phyloP scores from a whole-genome alignment of 495 filamentous ascomycete genomes.

The Hypoxylon lenormandii region DNA sequence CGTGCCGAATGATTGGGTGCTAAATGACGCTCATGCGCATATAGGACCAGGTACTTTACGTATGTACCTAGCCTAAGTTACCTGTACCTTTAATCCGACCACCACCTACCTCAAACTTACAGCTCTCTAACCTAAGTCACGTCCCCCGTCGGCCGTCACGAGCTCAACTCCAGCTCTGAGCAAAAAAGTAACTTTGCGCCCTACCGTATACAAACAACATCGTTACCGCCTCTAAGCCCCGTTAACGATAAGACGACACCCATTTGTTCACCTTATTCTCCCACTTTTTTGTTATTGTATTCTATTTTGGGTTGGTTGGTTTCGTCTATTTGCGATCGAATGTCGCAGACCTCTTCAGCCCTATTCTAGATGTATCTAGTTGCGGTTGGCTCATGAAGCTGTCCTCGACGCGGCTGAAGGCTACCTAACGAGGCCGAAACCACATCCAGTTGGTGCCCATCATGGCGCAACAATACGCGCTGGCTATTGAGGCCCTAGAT shows the following conservation, averaged over 20 bases:
- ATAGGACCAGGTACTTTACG: neutral
- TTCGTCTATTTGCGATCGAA: slow-evolving; percentile 32
- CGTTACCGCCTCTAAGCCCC: neutral
- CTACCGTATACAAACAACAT: neutral
- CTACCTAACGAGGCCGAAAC: slow-evolving; percentile 11
- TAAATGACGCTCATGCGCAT: neutral
- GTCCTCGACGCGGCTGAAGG: slow-evolving; percentile 45
- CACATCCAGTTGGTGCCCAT: slow-evolving; percentile 13
- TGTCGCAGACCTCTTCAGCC: slow-evolving; percentile 29
- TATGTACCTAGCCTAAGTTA: neutral
- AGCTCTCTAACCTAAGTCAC: neutral
- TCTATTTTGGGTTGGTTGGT: neutral
- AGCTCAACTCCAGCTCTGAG: slow-evolving; percentile 4
- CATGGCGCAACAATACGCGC: slow-evolving; percentile 53
- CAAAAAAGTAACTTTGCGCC: too few species aligned
- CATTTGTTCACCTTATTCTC: neutral
- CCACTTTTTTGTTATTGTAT: neutral
- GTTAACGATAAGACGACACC: neutral
- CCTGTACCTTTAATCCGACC: neutral
- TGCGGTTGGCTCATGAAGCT: slow-evolving; percentile 44
- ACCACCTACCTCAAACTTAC: neutral
- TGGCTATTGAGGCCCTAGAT: slow-evolving; percentile 53
- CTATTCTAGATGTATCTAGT: slow-evolving; percentile 41
- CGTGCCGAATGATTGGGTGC: neutral
- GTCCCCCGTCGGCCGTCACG: neutral